Conservation (phyloP, 106 monocot genomes). For the Dendrobium huoshanense region DNA sequence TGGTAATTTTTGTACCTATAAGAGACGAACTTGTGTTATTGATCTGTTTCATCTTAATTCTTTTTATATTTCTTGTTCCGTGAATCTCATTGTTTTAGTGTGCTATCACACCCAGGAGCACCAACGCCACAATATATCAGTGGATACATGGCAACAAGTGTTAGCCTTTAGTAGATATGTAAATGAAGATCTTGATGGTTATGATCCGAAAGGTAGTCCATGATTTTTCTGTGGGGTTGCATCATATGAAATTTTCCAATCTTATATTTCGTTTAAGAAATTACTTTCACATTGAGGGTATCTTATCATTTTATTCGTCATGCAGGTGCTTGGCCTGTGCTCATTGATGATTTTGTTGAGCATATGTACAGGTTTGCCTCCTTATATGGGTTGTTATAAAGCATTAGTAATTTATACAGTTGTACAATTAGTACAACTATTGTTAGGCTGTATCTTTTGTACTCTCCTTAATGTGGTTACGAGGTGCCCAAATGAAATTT, state of each 20-base stretch:
- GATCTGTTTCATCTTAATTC: neutral
- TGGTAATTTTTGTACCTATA: neutral
- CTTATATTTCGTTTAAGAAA: neutral
- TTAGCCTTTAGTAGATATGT: constrained; percentile 86
- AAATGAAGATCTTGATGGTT: constrained; percentile 84
- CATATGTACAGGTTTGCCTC: constrained; percentile 72
- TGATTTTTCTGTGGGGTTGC: neutral
- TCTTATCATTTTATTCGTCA: constrained; percentile 7
- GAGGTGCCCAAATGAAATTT: no score
- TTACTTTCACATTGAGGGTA: neutral
- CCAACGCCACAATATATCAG: constrained; percentile 79
- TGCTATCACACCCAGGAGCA: constrained; percentile 37
- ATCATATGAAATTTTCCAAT: neutral
- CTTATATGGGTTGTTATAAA: neutral
- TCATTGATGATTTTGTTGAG: constrained; percentile 94
- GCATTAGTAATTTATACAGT: neutral
- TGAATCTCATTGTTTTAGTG: neutral
- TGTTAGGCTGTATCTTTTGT: neutral
- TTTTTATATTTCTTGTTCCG: neutral
- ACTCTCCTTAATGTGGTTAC: no score
- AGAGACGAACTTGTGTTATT: neutral
- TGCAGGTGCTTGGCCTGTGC: constrained; percentile 89
- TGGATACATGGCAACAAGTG: constrained; percentile 89
- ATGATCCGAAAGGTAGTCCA: constrained; percentile 77
- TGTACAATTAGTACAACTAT: neutral